Evolutionary conservation across 2,329 filamentous ascomycete species (phyloP), one percentile per base, ranked within the genome.

Genomic region (Diaporthe humulicola): DNA sequence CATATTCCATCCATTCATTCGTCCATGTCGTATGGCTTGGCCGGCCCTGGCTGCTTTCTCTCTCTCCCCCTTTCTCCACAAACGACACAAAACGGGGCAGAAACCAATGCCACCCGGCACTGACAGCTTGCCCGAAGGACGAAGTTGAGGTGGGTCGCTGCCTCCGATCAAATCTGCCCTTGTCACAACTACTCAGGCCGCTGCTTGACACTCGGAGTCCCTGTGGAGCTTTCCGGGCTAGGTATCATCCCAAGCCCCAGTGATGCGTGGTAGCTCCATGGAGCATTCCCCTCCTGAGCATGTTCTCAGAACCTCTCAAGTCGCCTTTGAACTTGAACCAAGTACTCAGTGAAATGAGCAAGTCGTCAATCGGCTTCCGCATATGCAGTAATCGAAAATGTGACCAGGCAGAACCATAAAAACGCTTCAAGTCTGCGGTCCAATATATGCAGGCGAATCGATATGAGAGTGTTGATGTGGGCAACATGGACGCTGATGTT

Each of bases 371-470:
- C 19, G 30, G 67, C 30, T 52, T 48, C 42, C 50, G 30, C n/a
- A 52, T 22, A 64, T 74, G 73, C 61, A 57, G 17, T 74, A 38
- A 50, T 72, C 52, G 42, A 58, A 69, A 64, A 33, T 42, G 52
- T 57, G 60, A 57, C 69, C 72, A 58, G 30, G 38, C 56, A 64
- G 22, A 52, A 52, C 60, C 58, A 48, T 42, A 45, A 61, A 66
- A 45, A 61, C 67, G 67, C 67, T 72, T 28, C 22, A 58, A 64
- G 60, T 60, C 45, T 72, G 45, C 52, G 71, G 45, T 42, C 70
- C n/a, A 64, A 74, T 76, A 74, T 76, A 50, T 76, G 74, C 73
- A 76, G 69, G 72, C 73, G 71, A 71, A 74, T 54, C 71, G 38
- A 56, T 70, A 60, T 71, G 54, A 52, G 69, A 64, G 40, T 54